These are phyloP conservation scores for Euphrasia confusa DNA, from an alignment of 257 asterid genomes.

Conservation along the genomic window DNA sequence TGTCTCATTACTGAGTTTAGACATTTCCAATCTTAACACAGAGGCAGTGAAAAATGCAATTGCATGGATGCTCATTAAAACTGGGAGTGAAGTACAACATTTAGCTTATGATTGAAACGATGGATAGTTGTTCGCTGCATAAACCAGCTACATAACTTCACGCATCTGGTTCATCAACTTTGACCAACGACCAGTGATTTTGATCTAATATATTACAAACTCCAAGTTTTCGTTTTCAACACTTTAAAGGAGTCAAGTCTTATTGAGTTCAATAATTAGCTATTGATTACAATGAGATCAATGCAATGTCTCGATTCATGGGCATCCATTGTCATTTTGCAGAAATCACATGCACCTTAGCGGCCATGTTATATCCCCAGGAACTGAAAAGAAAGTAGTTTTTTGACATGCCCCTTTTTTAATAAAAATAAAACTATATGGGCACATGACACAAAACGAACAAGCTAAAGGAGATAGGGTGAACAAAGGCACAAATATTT, in stretches of 20 bases:
- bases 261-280: background rate
- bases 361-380: background rate
- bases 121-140: background rate
- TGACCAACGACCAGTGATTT: background rate
- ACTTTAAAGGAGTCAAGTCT: background rate
- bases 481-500: background rate
- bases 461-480: background rate
- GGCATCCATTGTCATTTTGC: conserved; percentile 13
- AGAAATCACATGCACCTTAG: conserved; percentile 9
- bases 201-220: conserved; percentile 3
- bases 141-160: conserved; percentile 16
- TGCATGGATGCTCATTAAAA: background rate
- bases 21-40: conserved; percentile 12
- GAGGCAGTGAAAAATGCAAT: conserved; percentile 1
- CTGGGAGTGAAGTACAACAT: background rate
- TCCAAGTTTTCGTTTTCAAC: background rate
- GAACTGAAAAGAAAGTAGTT: conserved; percentile 2
- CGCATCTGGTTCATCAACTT: background rate
- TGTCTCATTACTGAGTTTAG: conserved; percentile 4
- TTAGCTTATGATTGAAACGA: background rate
- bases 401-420: background rate
- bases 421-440: conserved; percentile 8
- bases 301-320: conserved; percentile 5
- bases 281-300: conserved; percentile 1
- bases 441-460: background rate